Conservation (phyloP, 371 early-diverging fungal genomes). For the Mucor sp. region DNA sequence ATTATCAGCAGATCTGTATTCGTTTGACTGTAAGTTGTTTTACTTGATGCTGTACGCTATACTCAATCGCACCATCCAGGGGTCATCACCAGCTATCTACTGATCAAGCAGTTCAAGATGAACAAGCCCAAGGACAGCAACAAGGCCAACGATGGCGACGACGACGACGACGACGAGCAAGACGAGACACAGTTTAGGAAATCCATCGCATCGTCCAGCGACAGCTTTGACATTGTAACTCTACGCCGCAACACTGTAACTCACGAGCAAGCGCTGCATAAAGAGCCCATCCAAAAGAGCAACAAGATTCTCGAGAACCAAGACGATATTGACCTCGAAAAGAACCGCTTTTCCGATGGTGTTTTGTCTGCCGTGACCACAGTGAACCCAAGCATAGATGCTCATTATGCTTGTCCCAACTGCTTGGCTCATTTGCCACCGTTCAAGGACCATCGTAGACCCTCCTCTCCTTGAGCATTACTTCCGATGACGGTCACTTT, state of each 20-base stretch:
- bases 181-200: neutral
- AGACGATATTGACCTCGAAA: neutral
- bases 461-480: neutral
- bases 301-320: neutral
- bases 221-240: neutral
- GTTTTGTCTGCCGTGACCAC: neutral
- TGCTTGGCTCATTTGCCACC: neutral
- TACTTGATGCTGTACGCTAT: neutral
- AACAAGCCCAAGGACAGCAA: conserved; percentile 7
- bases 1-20: conserved; percentile 45
- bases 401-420: neutral
- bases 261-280: neutral
- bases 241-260: neutral
- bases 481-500: conserved; percentile 1
- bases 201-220: neutral
- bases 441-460: neutral
- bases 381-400: neutral
- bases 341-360: neutral
- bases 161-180: neutral
- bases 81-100: conserved; percentile 42
- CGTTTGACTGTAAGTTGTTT: conserved; percentile 45
- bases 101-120: conserved; percentile 40
- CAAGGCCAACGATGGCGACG: neutral
- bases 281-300: neutral
- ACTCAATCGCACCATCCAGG: conserved; percentile 19